A percentile compares a stretch with the other conserved stretches of the same genome.
These are phyloP conservation scores for Rhizophagus sp. DNA, from an alignment of 192 early-diverging fungal genomes.

Conservation along the genomic window DNA sequence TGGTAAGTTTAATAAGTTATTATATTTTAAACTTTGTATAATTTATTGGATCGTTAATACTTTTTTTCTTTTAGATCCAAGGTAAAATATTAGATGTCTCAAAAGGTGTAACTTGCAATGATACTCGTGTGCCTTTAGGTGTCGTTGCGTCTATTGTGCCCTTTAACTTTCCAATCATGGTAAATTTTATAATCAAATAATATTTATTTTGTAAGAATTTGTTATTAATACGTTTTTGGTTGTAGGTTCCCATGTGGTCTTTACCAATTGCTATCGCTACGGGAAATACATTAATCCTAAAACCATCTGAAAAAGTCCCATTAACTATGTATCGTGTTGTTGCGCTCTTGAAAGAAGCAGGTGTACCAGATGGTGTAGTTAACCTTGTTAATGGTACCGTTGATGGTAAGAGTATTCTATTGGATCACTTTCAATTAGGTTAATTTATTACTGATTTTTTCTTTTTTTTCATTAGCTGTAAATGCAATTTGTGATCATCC, in stretches of 20 bases:
- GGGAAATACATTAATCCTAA: conserved; percentile 74
- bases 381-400: conserved; percentile 74
- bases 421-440: neutral
- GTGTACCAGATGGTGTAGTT: conserved; percentile 75
- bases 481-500: conserved; percentile 61
- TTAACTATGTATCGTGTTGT: conserved; percentile 73
- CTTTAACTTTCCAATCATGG: conserved; percentile 84
- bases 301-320: conserved; percentile 83
- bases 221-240: neutral
- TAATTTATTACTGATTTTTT: neutral
- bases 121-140: conserved; percentile 66
- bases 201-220: neutral
- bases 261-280: conserved; percentile 71
- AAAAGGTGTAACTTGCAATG: conserved; percentile 66
- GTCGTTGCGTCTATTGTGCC: conserved; percentile 81
- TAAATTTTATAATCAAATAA: neutral
- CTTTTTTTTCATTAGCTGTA: conserved; percentile 42
- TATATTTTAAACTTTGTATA: neutral
- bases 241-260: conserved; percentile 75
- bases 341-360: conserved; percentile 54
- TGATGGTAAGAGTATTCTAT: conserved; percentile 40
- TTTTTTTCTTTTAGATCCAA: conserved; percentile 22
- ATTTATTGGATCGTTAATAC: neutral
- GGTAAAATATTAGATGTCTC: conserved; percentile 68
- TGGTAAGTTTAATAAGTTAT: conserved; percentile 29